These are phyloP conservation scores for Metschnikowia matae DNA, from an alignment of 805 yeast genomes.

Conservation along the genomic window DNA sequence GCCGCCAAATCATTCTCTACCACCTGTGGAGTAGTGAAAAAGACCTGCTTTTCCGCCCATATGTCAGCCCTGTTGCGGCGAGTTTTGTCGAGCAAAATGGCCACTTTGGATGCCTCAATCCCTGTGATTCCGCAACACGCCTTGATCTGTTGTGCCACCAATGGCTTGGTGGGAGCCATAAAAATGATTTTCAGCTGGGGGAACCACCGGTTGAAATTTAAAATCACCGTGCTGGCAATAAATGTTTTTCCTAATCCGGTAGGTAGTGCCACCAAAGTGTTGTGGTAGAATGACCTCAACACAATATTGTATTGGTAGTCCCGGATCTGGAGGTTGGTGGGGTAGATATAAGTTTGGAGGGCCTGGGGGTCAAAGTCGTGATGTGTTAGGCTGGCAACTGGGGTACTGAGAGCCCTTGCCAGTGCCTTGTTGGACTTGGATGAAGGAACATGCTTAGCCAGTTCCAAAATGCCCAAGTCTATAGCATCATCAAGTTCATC, in stretches of 20 bases:
- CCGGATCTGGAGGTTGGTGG: constrained; percentile 77
- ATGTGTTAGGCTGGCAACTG: constrained; percentile 3
- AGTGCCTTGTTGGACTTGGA: not conserved
- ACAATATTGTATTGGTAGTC: constrained; percentile 88
- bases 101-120: constrained; percentile 69
- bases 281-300: constrained; percentile 62
- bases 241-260: constrained; percentile 98
- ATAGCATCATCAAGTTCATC: constrained; percentile 17
- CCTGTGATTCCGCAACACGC: constrained; percentile 90
- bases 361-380: constrained; percentile 10
- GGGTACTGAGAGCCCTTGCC: no score
- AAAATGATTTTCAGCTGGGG: constrained; percentile 74
- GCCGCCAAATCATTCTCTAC: constrained; percentile 82
- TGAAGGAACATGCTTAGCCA: not conserved
- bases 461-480: constrained; percentile 9
- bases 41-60: constrained; percentile 76
- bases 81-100: constrained; percentile 65
- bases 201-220: constrained; percentile 87
- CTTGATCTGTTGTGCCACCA: constrained; percentile 93
- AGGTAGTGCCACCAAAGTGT: constrained; percentile 85
- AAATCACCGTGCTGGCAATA: constrained; percentile 90
- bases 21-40: constrained; percentile 95
- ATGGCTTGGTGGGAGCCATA: constrained; percentile 95
- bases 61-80: constrained; percentile 59
- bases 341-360: constrained; percentile 61